phyloP scores from a whole-genome alignment of 2,329 filamentous ascomycete genomes.

The Aspergillus pseudotamarii region DNA sequence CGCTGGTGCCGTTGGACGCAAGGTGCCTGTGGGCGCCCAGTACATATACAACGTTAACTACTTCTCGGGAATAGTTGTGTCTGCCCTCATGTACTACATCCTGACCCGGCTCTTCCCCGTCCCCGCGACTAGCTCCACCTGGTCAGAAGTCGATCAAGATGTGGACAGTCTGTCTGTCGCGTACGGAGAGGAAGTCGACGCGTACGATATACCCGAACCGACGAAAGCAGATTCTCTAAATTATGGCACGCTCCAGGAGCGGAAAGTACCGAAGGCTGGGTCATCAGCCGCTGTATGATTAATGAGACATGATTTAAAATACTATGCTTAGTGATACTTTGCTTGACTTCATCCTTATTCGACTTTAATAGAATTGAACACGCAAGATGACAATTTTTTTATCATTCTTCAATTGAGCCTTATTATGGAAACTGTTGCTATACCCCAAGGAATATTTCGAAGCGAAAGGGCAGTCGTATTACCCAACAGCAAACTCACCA shows the following conservation, averaged over 20 bases:
- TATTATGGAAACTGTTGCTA: background rate
- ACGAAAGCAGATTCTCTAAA: conserved; percentile 10
- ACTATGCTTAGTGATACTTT: conserved; percentile 1
- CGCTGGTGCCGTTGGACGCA: conserved; percentile 72
- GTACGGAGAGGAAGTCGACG: conserved; percentile 36
- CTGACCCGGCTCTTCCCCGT: conserved; percentile 72
- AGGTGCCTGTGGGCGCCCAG: conserved; percentile 74
- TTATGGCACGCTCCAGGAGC: conserved; percentile 18
- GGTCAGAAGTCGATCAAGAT: conserved; percentile 70
- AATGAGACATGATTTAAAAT: conserved; percentile 10
- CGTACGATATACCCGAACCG: conserved; percentile 26
- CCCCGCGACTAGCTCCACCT: conserved; percentile 71
- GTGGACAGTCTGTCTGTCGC: conserved; percentile 32
- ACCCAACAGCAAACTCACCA: background rate
- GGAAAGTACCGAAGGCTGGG: conserved; percentile 26
- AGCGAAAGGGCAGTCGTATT: background rate
- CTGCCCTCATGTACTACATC: conserved; percentile 66
- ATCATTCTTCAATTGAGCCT: background rate
- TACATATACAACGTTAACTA: conserved; percentile 93
- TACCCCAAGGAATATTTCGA: background rate
- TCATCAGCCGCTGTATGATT: conserved; percentile 14
- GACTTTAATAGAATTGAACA: conserved; percentile 2
- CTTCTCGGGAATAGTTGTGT: conserved; percentile 79
- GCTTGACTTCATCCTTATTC: conserved; percentile 3
- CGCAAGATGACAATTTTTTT: background rate